Conservation (phyloP, 2,329 filamentous ascomycete genomes). For the Didymella exigua region DNA sequence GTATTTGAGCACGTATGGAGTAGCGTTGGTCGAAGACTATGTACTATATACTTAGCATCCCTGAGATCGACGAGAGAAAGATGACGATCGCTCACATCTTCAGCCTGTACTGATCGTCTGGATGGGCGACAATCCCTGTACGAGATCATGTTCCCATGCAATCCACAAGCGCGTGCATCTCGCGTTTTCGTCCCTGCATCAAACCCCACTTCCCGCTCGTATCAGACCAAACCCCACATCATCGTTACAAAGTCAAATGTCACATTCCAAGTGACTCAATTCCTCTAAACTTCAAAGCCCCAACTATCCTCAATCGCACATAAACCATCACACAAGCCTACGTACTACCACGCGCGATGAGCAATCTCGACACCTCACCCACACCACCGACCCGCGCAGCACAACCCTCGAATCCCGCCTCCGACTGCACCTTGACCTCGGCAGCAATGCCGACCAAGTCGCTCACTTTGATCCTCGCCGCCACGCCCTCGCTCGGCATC, state of each 20-base stretch:
- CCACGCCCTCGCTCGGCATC: slow-evolving; percentile 89
- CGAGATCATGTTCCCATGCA: slow-evolving; percentile 19
- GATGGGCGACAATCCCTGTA: not conserved
- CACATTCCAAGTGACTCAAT: not conserved
- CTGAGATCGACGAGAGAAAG: not conserved
- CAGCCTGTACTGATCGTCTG: not conserved
- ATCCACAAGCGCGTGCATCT: slow-evolving; percentile 11
- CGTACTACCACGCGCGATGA: slow-evolving; percentile 1
- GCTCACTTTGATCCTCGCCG: slow-evolving; percentile 91
- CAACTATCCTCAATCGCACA: not conserved
- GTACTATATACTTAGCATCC: slow-evolving; percentile 16
- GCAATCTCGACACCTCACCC: not conserved
- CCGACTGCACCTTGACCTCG: not conserved
- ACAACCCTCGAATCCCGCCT: not conserved
- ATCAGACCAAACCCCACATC: slow-evolving; percentile 7
- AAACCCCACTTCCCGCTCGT: slow-evolving; percentile 9
- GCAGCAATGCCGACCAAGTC: slow-evolving; percentile 47
- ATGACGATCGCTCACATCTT: not conserved
- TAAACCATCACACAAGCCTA: not conserved
- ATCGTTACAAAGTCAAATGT: not conserved
- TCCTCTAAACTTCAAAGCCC: not conserved
- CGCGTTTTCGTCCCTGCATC: slow-evolving; percentile 12
- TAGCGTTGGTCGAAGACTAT: slow-evolving; percentile 8
- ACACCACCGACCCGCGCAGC: slow-evolving; percentile 6
- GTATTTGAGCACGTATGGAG: not conserved